A percentile compares a stretch with the other conserved stretches of the same genome.
phyloP scores from a whole-genome alignment of 2,329 filamentous ascomycete species.

The Fusarium irregulare region DNA sequence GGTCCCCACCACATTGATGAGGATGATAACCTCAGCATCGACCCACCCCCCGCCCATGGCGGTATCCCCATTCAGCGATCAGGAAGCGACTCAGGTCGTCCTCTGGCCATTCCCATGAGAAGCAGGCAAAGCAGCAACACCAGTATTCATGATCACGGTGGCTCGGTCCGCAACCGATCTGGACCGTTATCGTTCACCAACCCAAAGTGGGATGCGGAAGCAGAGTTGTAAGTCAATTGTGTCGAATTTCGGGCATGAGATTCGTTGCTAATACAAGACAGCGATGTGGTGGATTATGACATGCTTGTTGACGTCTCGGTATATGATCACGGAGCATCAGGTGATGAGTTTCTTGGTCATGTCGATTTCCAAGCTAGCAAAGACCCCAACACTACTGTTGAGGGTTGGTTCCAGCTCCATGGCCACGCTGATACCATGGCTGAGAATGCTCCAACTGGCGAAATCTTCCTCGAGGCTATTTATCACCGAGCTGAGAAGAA shows the following conservation, averaged over 20 bases:
- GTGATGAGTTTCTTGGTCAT: slow-evolving; percentile 92
- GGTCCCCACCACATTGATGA: slow-evolving; percentile 76
- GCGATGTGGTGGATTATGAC: slow-evolving; percentile 92
- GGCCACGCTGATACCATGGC: slow-evolving; percentile 77
- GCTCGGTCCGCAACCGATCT: slow-evolving; percentile 69
- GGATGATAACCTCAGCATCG: slow-evolving; percentile 62
- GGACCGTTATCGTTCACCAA: slow-evolving; percentile 73
- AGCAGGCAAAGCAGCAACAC: slow-evolving; percentile 97
- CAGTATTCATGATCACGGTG: slow-evolving; percentile 74
- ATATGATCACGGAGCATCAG: slow-evolving; percentile 82
- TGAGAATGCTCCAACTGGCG: slow-evolving; percentile 83
- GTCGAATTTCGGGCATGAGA: not conserved
- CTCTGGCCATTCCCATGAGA: slow-evolving; percentile 96
- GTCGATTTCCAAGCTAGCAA: slow-evolving; percentile 79
- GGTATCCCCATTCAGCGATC: slow-evolving; percentile 74
- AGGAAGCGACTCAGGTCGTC: slow-evolving; percentile 81
- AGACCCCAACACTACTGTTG: slow-evolving; percentile 76
- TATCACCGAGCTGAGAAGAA: slow-evolving; percentile 91
- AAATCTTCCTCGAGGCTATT: slow-evolving; percentile 86
- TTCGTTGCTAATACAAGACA: slow-evolving; percentile 53
- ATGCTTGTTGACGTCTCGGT: slow-evolving; percentile 93
- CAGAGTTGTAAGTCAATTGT: slow-evolving; percentile 79
- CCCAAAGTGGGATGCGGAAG: slow-evolving; percentile 95
- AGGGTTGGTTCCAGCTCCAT: slow-evolving; percentile 86
- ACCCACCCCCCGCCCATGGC: slow-evolving; percentile 60